Base-by-base conservation (phyloP, 2,329 filamentous ascomycete genomes). In the Ambrosiella cleistominuta region DNA sequence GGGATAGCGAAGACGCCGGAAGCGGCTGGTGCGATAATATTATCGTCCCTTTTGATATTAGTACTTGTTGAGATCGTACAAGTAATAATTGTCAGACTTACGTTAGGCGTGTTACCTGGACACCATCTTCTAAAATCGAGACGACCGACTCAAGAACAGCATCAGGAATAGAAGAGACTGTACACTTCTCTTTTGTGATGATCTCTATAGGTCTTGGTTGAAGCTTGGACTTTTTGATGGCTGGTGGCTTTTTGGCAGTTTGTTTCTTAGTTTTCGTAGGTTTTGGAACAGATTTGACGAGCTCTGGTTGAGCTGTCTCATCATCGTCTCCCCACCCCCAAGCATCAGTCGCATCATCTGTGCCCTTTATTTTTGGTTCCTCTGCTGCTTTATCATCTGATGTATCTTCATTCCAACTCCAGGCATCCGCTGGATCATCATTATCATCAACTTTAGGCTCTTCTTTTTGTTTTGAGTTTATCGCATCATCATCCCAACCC, bases 301-400 rank as follows among this genome's bases (percentile, higher is more conserved):
- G 13, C 51, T 54, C 39, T 15, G 27, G 13, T 15, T 8, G 11
- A 15, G 36, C 2, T 19, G 51, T 8, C 3, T 37, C 51, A 17
- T 85, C 85, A 36, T 91, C 75, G 35, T 80, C 86, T n/a, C 80
- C 86, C 86, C 88, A 94, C 39, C 86, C 88, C 85, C 88, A 93
- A 39, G 87, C 87, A 61, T 88, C 86, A 13, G 73, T 75, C 4
- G 70, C 70, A 19, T 79, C 76, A 13, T 77, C 47, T 36, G 15
- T 11, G 12, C 1, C 19, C 11, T 51, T 51, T 11, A 19, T 19
- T 19, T 51, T 51, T n/a, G 51, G 40, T 36, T 67, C 61, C 57
- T 66, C 66, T 61, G 71, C 60, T 19, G 64, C 65, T 15, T 85
- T 85, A 36, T 91, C 75, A 36, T 80, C 86, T n/a, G 27, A 27